These are phyloP conservation scores for Aurantiochytrium sp. DNA, from an alignment of 108 stramenopile genomes.

Conservation along the genomic window DNA sequence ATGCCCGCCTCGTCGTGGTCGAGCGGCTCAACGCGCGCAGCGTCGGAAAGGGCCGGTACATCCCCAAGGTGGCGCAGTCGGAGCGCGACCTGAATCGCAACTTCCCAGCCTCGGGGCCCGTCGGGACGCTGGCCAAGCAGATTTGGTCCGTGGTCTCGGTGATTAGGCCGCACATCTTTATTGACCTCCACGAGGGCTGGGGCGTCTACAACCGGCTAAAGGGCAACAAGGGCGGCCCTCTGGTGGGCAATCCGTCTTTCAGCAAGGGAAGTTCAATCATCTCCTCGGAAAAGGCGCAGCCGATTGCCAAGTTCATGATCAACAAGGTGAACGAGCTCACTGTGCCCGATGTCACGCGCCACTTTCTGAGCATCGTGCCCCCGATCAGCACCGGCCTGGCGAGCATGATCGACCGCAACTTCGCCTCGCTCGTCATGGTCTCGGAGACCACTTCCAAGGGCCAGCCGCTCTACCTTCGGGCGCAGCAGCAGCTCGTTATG, in stretches of 20 bases:
- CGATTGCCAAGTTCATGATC: conserved; percentile 22
- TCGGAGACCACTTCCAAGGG: not conserved
- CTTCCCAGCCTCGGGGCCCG: not conserved
- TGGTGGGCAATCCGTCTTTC: not conserved
- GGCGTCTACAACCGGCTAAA: conserved; percentile 6
- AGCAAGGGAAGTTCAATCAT: conserved; percentile 21
- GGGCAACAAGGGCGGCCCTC: not conserved
- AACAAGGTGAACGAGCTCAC: conserved; percentile 26
- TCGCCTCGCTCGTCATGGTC: not conserved
- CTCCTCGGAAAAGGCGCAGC: not conserved
- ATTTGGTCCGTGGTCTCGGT: not conserved
- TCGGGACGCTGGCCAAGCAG: not conserved
- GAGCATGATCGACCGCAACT: not conserved
- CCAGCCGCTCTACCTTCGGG: not conserved
- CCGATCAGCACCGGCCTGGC: not conserved
- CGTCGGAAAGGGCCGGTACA: not conserved
- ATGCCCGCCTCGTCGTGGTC: not conserved
- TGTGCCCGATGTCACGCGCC: not conserved
- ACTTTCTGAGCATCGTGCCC: not conserved
- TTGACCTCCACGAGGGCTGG: conserved; percentile 24
- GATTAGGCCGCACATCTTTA: not conserved
- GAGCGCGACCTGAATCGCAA: conserved; percentile 20
- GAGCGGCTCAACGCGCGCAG: not conserved
- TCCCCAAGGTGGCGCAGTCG: not conserved
- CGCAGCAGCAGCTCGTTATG: conserved; percentile 15